Evolutionary conservation across 352 stramenopile species (phyloP).

Genomic region (Globisporangium spinosum): DNA sequence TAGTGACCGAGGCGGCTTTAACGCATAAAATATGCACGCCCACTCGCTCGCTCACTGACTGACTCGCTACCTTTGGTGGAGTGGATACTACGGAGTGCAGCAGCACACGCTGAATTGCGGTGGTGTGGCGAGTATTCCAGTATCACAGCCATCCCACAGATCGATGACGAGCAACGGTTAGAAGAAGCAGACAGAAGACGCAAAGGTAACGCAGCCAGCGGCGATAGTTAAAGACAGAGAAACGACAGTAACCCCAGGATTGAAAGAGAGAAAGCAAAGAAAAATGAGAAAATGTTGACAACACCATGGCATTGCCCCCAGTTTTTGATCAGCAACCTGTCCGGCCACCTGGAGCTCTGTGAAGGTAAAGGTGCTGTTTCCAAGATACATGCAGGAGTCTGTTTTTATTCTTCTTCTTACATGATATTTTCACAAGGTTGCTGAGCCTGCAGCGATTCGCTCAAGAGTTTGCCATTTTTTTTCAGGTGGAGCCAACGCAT

Average conservation of each 20-base stretch:
- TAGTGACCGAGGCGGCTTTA: conserved; percentile 11
- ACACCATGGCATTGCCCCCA: background rate
- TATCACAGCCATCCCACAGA: background rate
- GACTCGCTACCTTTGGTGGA: background rate
- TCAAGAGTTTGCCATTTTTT: too few species aligned
- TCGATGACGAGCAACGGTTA: background rate
- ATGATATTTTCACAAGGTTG: background rate
- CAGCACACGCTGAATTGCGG: background rate
- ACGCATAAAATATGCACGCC: background rate
- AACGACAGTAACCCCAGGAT: background rate
- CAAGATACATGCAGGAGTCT: background rate
- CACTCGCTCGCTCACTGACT: background rate
- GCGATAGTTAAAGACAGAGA: background rate
- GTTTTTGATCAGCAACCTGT: background rate
- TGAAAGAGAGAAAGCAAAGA: background rate
- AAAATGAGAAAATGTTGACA: conserved; percentile 10
- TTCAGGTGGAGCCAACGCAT: background rate
- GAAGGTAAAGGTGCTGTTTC: background rate
- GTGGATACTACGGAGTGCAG: background rate
- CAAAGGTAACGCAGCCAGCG: background rate
- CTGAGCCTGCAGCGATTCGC: too few species aligned
- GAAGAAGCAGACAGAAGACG: background rate
- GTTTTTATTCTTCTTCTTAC: background rate
- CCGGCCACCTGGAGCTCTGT: too few species aligned
- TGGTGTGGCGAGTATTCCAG: background rate